Evolutionary conservation across 768 basidiomycete genomes (phyloP), one percentile per base, ranked within the genome.

Genomic region (Sarcodon sp.): DNA sequence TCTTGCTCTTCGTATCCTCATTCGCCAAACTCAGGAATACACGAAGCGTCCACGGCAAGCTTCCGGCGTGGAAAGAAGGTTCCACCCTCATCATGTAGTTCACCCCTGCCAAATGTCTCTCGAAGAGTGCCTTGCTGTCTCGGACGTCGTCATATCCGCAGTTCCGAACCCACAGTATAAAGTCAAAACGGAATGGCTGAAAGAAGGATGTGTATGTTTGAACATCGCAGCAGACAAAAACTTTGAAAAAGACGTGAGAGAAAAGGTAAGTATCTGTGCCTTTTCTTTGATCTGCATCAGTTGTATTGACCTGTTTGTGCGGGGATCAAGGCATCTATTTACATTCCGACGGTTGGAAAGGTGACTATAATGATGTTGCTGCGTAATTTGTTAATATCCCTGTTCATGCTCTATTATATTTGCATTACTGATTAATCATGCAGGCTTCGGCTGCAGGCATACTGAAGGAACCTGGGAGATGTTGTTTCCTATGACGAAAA

Each of bases 281-380:
- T 33, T 34, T 31, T 31, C 34, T 34, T 39, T 44, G n/a, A 50
- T 18, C 27, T 37, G 33, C 34, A 33, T 33, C 10, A n/a, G 34
- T 31, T 39, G 27, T 10, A 6, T n/a, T 36, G 43, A 38, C 33
- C 13, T 45, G 44, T 27, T 27, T 2, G 21, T 37, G 39, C 43
- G 27, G 39, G 12, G 31, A 47, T 49, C 50, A n/a, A 91, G 92
- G 93, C 92, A 9, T 90, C 91, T 11, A 70, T 99, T 50, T 97
- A 97, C 63, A 73, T 98, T 53, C 92, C 94, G 7, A 83, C 89
- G 5, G 90, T 99, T n/a, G 96, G 96, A 15, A 96, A 94, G 67
- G 87, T 96, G 49, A 99, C 96, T 1, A 96, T 97, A 54, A 69
- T 93, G 59, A 94, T 99, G 89, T 74, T 99, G n/a, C 75, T 96